phyloP scores from a whole-genome alignment of 129 eudicot species.

The Calendula officinalis region DNA sequence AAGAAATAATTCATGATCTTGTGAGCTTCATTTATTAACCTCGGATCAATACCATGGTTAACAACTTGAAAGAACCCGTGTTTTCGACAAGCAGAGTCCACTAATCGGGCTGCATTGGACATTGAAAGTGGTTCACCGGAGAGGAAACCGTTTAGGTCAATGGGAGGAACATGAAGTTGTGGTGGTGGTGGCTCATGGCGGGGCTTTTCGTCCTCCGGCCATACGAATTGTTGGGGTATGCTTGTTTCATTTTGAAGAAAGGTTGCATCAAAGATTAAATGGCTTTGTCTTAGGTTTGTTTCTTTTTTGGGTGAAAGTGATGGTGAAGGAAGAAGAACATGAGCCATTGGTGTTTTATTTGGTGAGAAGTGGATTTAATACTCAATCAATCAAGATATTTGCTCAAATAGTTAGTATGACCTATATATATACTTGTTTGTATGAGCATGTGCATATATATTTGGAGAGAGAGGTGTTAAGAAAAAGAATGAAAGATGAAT shows the following conservation, averaged over 20 bases:
- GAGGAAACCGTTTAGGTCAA: constrained; percentile 61
- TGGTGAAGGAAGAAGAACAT: constrained; percentile 23
- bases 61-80: constrained; percentile 78
- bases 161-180: constrained; percentile 56
- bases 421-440: constrained; percentile 22
- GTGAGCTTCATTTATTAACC: constrained; percentile 60
- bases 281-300: constrained; percentile 19
- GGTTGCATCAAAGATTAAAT: constrained; percentile 55
- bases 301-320: constrained; percentile 21
- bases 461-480: constrained; percentile 24
- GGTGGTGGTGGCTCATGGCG: constrained; percentile 41
- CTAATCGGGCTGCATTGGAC: constrained; percentile 40
- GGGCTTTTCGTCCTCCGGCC: constrained; percentile 87
- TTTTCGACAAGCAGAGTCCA: constrained; percentile 55
- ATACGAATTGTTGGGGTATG: constrained; percentile 76
- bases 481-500: constrained; percentile 29
- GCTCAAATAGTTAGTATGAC: constrained; percentile 21
- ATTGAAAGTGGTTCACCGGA: constrained; percentile 51
- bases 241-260: constrained; percentile 42
- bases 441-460: constrained; percentile 1
- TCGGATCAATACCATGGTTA: constrained; percentile 68
- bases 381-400: constrained; percentile 27
- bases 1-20: constrained; percentile 50
- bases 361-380: constrained; percentile 19
- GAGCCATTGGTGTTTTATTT: constrained; percentile 18